Base-by-base conservation (phyloP, 2,329 filamentous ascomycete species). In the Xylariaceae sp. region DNA sequence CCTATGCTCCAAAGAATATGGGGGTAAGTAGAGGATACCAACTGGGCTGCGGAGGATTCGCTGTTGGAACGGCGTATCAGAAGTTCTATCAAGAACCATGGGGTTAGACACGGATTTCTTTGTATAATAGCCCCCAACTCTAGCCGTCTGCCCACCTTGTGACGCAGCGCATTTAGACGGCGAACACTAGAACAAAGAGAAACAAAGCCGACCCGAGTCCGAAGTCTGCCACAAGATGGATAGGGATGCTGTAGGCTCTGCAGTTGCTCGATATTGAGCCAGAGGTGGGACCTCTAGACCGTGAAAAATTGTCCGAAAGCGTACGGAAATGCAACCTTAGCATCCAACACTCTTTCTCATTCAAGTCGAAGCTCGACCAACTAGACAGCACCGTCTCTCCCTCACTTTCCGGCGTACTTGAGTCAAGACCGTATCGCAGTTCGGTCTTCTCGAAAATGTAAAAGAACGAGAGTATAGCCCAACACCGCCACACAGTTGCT, bases 401-500 rank as follows among this genome's bases (percentile, higher is more conserved):
- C 23, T n/a, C 23, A 29, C 19, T 10, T 29, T 18, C 16, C 23
- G 20, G 3, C 4, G 26, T 54, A 41, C 50, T 40, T 52, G 43
- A 26, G 21, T 45, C 43, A 40, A 19, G 37, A 32, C 18, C 14
- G n/a, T 29, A 53, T n/a, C 44, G 20, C 42, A 40, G 43, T 12
- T 19, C n/a, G 42, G 21, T 45, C 42, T 44, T 43, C 49, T 32
- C 45, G n/a, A 42, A 49, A 41, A 43, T 40, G 44, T 23, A 44
- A 40, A 52, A 50, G 60, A 45, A 45, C 53, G 59, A 52, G 56
- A 54, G 56, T 59, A 64, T 60, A 66, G 63, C 61, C 64, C 56
- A 61, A 57, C 64, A 64, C 59, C 61, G 64, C 64, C 65, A 58
- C 63, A 65, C 41, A 37, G 20, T 18, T 52, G 54, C 57, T 56